Evolutionary conservation across 352 stramenopile genomes (phyloP), one percentile per base, ranked within the genome.

Genomic region (Phytopythium cucurbitacearum): DNA sequence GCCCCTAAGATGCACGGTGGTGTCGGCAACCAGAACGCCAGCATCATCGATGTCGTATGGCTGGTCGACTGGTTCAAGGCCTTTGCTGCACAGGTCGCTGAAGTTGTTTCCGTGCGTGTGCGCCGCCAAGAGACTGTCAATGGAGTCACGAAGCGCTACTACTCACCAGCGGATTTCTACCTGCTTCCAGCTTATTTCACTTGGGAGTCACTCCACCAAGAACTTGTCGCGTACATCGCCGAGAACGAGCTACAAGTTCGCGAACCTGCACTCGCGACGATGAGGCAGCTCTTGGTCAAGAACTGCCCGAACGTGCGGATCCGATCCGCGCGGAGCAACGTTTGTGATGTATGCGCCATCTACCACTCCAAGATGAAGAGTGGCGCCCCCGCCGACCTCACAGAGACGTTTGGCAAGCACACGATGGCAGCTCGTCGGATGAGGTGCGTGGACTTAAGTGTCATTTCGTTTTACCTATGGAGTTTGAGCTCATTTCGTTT

Each of bases 401-500:
- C 50, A 1, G 63, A 58, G 21, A 43, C n/a, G 5, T 44, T 67
- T 11, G 45, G 51, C 2, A n/a, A 40, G 4, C 51, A 62, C 41
- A 62, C 51, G 0, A 35, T 21, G n/a, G 41, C 56, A 7, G 56
- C 56, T 0, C 41, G 56, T 0, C 36, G 28, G 1, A 69, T 62
- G 56, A 7, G 48, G 48, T 62, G 32, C 35, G 15, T 11, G 11
- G 50, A 28, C 32, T 3, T 53, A 40, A 13, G 8, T 21, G 45
- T 38, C 38, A 43, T 55, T 48, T 59, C 32, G 42, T 51, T 54
- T 48, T 33, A 12, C 37, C 11, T 9, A 11, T 39, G 32, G 49
- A 59, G 7, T 28, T 53, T 55, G n/a, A 32, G 28, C 53, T 59
- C 48, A 50, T 56, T 59, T 56, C 44, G 53, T 37, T 60, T 50